These are phyloP conservation scores for Fusarium palustre DNA, from an alignment of 2,329 filamentous ascomycete genomes.

Conservation along the genomic window DNA sequence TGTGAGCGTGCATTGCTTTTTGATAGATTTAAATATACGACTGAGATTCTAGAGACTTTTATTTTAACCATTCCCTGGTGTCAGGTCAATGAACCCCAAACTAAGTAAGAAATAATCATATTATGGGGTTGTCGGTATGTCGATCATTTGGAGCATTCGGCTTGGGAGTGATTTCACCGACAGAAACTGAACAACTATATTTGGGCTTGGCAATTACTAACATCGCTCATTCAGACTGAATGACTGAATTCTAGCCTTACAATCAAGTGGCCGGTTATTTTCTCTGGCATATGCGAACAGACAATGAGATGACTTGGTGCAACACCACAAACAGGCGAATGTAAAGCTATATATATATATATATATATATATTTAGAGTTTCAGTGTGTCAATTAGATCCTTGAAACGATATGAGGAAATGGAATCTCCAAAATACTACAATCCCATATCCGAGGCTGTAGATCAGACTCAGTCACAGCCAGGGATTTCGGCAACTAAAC, in stretches of 20 bases:
- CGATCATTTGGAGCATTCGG: background rate
- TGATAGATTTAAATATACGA: background rate
- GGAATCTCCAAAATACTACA: background rate
- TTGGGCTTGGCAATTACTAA: background rate
- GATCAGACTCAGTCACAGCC: background rate
- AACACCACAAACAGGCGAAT: background rate
- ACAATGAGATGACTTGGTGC: background rate
- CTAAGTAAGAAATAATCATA: background rate
- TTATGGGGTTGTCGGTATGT: background rate
- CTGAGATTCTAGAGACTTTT: background rate
- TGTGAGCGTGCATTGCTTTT: constrained; percentile 30
- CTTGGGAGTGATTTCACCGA: background rate
- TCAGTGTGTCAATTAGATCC: too few relatives aligned
- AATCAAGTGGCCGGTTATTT: background rate
- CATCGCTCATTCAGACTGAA: background rate
- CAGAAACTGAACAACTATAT: background rate
- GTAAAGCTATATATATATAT: background rate
- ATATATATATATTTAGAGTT: too few relatives aligned
- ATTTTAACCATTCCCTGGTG: background rate
- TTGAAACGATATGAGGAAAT: too few relatives aligned
- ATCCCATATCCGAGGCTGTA: background rate
- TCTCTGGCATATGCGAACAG: background rate
- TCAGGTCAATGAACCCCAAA: background rate
- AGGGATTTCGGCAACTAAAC: background rate
- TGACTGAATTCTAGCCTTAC: background rate